Evolutionary conservation across 2,329 filamentous ascomycete genomes (phyloP).

Genomic region (Nigrospora osmanthi): DNA sequence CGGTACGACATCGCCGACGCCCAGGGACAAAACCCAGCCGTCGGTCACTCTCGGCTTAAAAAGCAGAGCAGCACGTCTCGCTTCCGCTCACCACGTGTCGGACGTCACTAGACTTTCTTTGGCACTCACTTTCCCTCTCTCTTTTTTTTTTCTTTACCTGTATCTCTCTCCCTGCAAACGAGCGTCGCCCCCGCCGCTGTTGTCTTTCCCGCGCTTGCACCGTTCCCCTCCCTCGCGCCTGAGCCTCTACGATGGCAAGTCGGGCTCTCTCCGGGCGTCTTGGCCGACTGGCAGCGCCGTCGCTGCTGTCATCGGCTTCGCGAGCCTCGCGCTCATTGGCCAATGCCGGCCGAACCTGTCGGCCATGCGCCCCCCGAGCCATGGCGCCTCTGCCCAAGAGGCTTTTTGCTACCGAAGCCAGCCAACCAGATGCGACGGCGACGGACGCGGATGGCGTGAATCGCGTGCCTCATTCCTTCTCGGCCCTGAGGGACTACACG

Average conservation of each 20-base stretch:
- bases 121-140: slow-evolving; percentile 3
- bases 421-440: slow-evolving; percentile 1
- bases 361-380: slow-evolving; percentile 9
- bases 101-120: neutral
- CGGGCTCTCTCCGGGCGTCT: slow-evolving; percentile 17
- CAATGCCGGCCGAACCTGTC: slow-evolving; percentile 11
- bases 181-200: neutral
- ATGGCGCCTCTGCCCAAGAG: neutral
- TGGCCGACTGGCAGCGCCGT: slow-evolving; percentile 18
- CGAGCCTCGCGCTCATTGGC: slow-evolving; percentile 5
- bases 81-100: no score
- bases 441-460: slow-evolving; percentile 8
- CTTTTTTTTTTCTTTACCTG: neutral
- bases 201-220: neutral
- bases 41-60: no score
- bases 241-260: neutral
- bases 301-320: slow-evolving; percentile 12
- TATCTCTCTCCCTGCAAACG: neutral
- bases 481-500: slow-evolving; percentile 9
- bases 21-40: no score
- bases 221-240: neutral
- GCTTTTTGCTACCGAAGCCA: no score
- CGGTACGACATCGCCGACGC: no score
- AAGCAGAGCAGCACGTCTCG: no score
- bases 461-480: slow-evolving; percentile 12